Conservation (phyloP, 148 eudicot genomes). For the Amaranthus cruentus region DNA sequence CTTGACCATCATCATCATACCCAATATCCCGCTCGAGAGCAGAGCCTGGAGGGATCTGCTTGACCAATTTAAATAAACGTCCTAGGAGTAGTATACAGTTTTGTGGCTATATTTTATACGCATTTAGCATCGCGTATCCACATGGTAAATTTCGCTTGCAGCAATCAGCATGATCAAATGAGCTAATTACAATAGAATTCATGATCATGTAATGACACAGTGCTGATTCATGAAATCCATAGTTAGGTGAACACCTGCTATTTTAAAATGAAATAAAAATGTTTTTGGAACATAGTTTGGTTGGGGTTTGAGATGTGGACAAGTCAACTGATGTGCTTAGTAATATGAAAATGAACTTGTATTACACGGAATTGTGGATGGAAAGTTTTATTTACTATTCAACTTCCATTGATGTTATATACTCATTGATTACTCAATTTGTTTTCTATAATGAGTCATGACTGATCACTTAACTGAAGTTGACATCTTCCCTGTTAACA, state of each 20-base stretch:
- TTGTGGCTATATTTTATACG: too few relatives aligned
- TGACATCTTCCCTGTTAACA: neutral
- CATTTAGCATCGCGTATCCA: too few relatives aligned
- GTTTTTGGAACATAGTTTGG: conserved; percentile 4
- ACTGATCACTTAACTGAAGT: neutral
- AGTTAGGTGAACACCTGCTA: conserved; percentile 8
- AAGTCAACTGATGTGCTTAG: conserved; percentile 14
- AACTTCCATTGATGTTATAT: neutral
- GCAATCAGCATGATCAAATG: too few relatives aligned
- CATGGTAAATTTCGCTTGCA: too few relatives aligned
- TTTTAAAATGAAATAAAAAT: neutral
- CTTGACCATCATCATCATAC: too few relatives aligned
- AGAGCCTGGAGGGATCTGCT: too few relatives aligned
- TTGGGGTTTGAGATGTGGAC: conserved; percentile 24
- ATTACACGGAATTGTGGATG: neutral
- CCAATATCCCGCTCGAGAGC: too few relatives aligned
- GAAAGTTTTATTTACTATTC: neutral
- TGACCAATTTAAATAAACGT: too few relatives aligned
- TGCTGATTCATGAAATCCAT: neutral
- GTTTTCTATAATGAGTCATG: neutral
- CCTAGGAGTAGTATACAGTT: too few relatives aligned
- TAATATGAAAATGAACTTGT: neutral
- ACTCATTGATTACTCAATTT: neutral
- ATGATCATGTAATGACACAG: neutral
- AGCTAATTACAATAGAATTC: neutral